Base-by-base conservation (phyloP, 192 early-diverging fungal species). In the Podila epicladia region DNA sequence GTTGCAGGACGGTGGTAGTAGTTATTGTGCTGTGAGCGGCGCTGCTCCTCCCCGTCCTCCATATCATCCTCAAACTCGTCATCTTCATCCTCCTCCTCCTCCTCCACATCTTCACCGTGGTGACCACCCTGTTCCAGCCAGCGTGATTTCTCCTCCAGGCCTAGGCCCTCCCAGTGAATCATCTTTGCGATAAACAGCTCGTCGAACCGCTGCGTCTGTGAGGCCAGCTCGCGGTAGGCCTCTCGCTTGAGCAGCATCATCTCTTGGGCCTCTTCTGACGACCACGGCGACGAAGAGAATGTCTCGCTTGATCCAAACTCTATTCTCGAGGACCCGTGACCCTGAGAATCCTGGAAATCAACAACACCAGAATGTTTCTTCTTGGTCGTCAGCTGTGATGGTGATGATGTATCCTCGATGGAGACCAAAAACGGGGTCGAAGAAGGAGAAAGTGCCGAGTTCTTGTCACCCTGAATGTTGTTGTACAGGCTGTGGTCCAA, bases 141-240 rank as follows among this genome's bases (percentile, higher is more conserved):
- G 50, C 70, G 75, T 8, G 75, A 63, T 50, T 71, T 71, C 33
- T 78, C 75, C 29, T 78, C 75, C 7, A 41, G 13, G 6, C 62
- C 31, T 17, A 78, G 69, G 9, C 64, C 58, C 51, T 78, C 75
- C 75, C 75, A 78, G 29, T 69, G 55, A 3, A 78, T 78, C 75
- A 78, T 78, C 38, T 78, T 78, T n/a, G 75, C 75, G 13, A 78
- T 71, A 58, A 78, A 78, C 17, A 78, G 24, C 6, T 78, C 75
- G 29, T 78, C 69, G 19, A 58, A 71, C 6, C 75, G 68, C 35
- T 78, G 75, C 0, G 75, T 78, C 57, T 78, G 75, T 0, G 64
- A 78, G 12, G 75, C 69, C 29, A 78, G 65, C 41, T 78, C 75
- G 64, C 71, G 69, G 29, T 71, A 78, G 7, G 75, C 75, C 28